A percentile compares a stretch with the other conserved stretches of the same genome.
Evolutionary conservation across 2,329 filamentous ascomycete genomes (phyloP).

Genomic region (Atkinsonella texensis): DNA sequence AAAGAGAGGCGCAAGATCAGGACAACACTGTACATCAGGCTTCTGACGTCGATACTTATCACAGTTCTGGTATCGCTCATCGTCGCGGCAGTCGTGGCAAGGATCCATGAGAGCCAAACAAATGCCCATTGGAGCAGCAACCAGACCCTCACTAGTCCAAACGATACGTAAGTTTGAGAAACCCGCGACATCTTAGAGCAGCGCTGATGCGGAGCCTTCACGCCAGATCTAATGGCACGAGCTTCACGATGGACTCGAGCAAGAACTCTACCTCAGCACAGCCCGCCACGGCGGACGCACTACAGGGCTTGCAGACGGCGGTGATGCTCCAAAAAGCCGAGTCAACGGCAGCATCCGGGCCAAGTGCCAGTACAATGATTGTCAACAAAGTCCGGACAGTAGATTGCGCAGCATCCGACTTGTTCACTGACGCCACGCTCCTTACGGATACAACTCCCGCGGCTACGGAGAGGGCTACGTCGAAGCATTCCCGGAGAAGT

Average conservation of each 20-base stretch:
- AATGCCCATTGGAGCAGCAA: background rate
- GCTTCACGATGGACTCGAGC: conserved; percentile 6
- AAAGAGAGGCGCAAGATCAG: conserved; percentile 8
- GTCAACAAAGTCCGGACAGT: background rate
- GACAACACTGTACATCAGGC: conserved; percentile 10
- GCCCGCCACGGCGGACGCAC: background rate
- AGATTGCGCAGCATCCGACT: conserved; percentile 1
- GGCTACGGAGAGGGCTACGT: background rate
- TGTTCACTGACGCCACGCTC: background rate
- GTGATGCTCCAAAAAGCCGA: background rate
- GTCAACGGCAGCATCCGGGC: background rate
- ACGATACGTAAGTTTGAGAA: background rate
- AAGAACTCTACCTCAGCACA: background rate
- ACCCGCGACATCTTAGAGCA: background rate
- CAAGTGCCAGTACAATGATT: background rate
- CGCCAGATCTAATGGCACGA: conserved; percentile 2
- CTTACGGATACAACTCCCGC: background rate
- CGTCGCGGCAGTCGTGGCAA: conserved; percentile 14
- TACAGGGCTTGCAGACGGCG: background rate
- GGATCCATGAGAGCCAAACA: conserved; percentile 8
- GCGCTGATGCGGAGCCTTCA: background rate
- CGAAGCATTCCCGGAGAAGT: background rate
- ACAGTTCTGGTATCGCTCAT: conserved; percentile 13
- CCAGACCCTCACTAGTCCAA: background rate
- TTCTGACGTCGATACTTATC: conserved; percentile 14